phyloP scores from a whole-genome alignment of 306 rosid species.

The Crataegus laevigata region DNA sequence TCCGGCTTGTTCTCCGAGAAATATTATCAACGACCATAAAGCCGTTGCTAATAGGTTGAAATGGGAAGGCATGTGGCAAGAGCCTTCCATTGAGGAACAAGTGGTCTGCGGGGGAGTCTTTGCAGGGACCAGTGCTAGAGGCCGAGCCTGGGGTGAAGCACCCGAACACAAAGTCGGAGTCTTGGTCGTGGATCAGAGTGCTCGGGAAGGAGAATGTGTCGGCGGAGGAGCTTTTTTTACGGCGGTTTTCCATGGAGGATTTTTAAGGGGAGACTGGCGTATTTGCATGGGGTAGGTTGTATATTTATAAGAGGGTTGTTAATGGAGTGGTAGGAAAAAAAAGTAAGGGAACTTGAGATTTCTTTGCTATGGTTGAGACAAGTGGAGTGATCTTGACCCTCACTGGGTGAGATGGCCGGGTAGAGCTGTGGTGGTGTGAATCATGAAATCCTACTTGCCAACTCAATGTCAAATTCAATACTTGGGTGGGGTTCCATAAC shows the following conservation, averaged over 20 bases:
- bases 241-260: conserved; percentile 22
- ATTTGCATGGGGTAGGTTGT: conserved; percentile 3
- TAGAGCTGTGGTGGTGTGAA: conserved; percentile 19
- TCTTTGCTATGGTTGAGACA: background rate
- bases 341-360: background rate
- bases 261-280: background rate
- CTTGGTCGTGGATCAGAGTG: conserved; percentile 39
- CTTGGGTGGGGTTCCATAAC: conserved; percentile 12
- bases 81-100: conserved; percentile 81
- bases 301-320: background rate
- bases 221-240: conserved; percentile 24
- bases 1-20: conserved; percentile 28
- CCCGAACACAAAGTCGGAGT: conserved; percentile 64
- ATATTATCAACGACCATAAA: background rate
- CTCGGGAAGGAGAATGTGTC: conserved; percentile 68
- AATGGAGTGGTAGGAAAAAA: background rate
- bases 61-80: conserved; percentile 70
- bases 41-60: conserved; percentile 16
- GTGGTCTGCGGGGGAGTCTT: conserved; percentile 74
- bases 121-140: conserved; percentile 34
- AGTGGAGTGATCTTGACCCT: conserved; percentile 13
- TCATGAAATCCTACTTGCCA: conserved; percentile 27
- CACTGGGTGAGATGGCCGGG: background rate
- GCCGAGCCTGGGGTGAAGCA: conserved; percentile 64
- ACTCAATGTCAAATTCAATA: conserved; percentile 14